Percentiles rank a stretch among this genome's conserved stretches.
Conservation (phyloP, 768 basidiomycete species). For the Agrocybe chaxingu region DNA sequence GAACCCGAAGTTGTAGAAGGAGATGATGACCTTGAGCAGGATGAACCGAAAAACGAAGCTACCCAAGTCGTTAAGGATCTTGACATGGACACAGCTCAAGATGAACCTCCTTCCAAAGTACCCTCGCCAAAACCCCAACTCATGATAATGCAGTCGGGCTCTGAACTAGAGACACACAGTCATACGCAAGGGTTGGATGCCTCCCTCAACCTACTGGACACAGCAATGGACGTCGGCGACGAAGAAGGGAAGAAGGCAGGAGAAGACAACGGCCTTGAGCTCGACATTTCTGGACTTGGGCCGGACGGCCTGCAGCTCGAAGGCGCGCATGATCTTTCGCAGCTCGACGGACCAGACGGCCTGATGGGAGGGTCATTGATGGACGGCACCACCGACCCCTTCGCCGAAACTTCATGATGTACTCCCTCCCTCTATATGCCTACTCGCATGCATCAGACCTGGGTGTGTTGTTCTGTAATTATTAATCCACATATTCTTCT, state of each 20-base stretch:
- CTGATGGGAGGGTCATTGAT: constrained; percentile 61
- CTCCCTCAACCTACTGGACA: constrained; percentile 54
- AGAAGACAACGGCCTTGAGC: constrained; percentile 36
- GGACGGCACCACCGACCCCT: constrained; percentile 60
- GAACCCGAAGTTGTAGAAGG: constrained; percentile 75
- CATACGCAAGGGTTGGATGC: constrained; percentile 31
- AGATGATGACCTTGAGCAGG: constrained; percentile 74
- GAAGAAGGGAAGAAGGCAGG: constrained; percentile 36
- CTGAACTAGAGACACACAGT: constrained; percentile 35
- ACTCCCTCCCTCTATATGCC: background rate
- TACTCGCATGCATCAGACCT: constrained; percentile 3
- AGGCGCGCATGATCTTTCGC: constrained; percentile 47
- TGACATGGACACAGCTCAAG: constrained; percentile 31
- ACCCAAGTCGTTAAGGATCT: constrained; percentile 31
- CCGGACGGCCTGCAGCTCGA: constrained; percentile 64
- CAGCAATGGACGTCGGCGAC: constrained; percentile 34
- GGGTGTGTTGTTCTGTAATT: background rate
- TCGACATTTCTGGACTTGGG: constrained; percentile 65
- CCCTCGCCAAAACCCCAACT: constrained; percentile 66
- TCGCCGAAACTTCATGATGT: constrained; percentile 29
- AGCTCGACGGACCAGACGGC: constrained; percentile 49
- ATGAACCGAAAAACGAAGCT: constrained; percentile 47
- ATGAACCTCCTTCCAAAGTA: constrained; percentile 57
- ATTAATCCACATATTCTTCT: background rate
- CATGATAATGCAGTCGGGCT: constrained; percentile 45